Conservation (phyloP, 2,329 filamentous ascomycete genomes). For the Fusarium brevicatenulatum region DNA sequence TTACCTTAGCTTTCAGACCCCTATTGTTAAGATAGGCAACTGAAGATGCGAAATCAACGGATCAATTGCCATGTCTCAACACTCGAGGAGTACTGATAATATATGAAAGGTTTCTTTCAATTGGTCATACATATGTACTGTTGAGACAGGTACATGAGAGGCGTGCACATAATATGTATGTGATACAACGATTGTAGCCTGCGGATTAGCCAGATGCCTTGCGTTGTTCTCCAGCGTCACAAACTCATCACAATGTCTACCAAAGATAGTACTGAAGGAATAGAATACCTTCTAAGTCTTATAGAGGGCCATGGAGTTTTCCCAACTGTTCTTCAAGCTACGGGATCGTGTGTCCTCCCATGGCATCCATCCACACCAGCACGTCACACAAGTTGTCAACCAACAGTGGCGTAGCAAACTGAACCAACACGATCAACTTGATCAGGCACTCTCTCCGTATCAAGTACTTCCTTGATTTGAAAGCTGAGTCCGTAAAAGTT, state of each 20-base stretch:
- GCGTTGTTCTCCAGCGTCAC: background rate
- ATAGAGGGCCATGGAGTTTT: too few species aligned
- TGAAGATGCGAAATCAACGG: too few species aligned
- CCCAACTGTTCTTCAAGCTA: too few species aligned
- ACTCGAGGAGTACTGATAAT: background rate
- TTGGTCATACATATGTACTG: background rate
- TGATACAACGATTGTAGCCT: background rate
- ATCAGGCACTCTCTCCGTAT: background rate
- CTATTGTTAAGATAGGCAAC: too few species aligned
- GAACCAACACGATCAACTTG: background rate
- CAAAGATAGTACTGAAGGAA: too few species aligned
- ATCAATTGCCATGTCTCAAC: background rate
- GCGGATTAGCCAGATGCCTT: too few species aligned
- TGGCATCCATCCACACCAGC: too few species aligned
- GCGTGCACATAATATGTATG: constrained; percentile 1
- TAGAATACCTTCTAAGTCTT: too few species aligned
- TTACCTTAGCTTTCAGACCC: background rate
- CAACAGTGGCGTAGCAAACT: background rate
- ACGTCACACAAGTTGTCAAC: background rate
- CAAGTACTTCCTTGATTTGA: background rate
- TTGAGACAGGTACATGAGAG: background rate
- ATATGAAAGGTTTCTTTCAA: too few species aligned
- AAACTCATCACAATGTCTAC: background rate
- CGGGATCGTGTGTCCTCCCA: too few species aligned
- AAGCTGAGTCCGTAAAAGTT: background rate